phyloP scores from a whole-genome alignment of 257 asterid genomes.

The Pogostemon cablin region DNA sequence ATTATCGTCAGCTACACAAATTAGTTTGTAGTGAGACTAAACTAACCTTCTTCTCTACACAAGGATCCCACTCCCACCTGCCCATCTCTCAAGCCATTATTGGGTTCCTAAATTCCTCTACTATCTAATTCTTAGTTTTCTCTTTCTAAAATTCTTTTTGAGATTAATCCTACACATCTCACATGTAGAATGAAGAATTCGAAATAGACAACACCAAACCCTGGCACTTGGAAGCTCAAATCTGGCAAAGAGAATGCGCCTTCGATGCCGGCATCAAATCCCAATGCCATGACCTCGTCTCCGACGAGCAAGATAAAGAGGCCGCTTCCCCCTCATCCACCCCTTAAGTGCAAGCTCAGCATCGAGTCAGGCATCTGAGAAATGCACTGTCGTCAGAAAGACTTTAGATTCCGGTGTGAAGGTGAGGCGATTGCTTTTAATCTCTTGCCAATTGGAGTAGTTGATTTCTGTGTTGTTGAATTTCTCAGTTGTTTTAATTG shows the following conservation, averaged over 20 bases:
- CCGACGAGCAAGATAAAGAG: conserved; percentile 61
- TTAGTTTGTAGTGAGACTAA: no score
- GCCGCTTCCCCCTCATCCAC: conserved; percentile 91
- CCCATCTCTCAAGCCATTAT: conserved; percentile 33
- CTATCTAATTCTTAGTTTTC: conserved; percentile 31
- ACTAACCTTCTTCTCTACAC: no score
- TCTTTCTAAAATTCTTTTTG: conserved; percentile 30
- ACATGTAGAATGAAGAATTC: conserved; percentile 50
- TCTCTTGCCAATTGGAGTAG: neutral
- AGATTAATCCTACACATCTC: conserved; percentile 8
- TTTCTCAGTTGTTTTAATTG: neutral
- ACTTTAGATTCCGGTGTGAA: conserved; percentile 77
- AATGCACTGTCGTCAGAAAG: conserved; percentile 35
- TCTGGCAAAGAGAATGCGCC: conserved; percentile 79
- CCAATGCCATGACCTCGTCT: conserved; percentile 35
- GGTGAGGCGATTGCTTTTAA: conserved; percentile 37
- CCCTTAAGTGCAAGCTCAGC: conserved; percentile 83
- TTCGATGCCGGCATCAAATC: conserved; percentile 56
- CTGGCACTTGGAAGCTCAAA: conserved; percentile 62
- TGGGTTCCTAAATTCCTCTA: conserved; percentile 31
- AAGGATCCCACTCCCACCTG: conserved; percentile 35
- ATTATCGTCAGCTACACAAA: no score
- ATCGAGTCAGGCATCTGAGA: conserved; percentile 56
- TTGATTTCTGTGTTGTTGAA: neutral
- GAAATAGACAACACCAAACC: conserved; percentile 48